These are phyloP conservation scores for Arthroderma uncinatum DNA, from an alignment of 2,329 filamentous ascomycete genomes.

Conservation along the genomic window DNA sequence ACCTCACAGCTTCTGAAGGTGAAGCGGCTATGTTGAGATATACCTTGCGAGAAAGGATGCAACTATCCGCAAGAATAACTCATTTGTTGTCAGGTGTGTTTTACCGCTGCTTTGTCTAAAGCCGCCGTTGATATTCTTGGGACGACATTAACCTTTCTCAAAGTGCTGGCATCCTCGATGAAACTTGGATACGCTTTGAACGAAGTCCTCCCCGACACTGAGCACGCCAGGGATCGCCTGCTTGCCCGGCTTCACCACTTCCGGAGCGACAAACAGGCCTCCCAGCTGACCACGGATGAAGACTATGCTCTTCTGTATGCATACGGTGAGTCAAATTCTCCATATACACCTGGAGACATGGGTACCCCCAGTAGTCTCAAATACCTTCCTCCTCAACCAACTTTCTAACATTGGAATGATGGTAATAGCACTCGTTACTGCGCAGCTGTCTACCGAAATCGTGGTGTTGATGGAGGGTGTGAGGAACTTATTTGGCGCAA, in stretches of 20 bases:
- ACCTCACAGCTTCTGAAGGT: slow-evolving; percentile 61
- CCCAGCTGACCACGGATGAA: slow-evolving; percentile 37
- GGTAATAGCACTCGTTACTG: slow-evolving; percentile 48
- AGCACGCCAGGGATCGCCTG: slow-evolving; percentile 67
- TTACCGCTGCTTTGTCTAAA: not conserved
- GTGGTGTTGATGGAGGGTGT: slow-evolving; percentile 44
- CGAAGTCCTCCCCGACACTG: slow-evolving; percentile 74
- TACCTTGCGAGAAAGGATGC: slow-evolving; percentile 65
- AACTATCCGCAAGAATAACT: slow-evolving; percentile 78
- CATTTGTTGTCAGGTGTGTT: slow-evolving; percentile 58
- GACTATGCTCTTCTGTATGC: slow-evolving; percentile 91
- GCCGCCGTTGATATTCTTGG: no score
- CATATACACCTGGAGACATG: not conserved
- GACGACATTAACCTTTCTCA: slow-evolving; percentile 25
- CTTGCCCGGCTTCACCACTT: slow-evolving; percentile 83
- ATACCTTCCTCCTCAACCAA: no score
- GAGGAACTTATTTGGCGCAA: slow-evolving; percentile 49
- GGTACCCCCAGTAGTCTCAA: no score
- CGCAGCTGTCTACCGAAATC: slow-evolving; percentile 48
- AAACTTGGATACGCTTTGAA: slow-evolving; percentile 91
- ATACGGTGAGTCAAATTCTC: slow-evolving; percentile 49
- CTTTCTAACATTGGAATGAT: not conserved
- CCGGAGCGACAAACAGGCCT: slow-evolving; percentile 53
- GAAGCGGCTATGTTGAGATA: slow-evolving; percentile 71
- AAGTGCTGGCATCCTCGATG: slow-evolving; percentile 79